Conservation (phyloP, 2,329 filamentous ascomycete genomes). For the Aspergillus sp. region DNA sequence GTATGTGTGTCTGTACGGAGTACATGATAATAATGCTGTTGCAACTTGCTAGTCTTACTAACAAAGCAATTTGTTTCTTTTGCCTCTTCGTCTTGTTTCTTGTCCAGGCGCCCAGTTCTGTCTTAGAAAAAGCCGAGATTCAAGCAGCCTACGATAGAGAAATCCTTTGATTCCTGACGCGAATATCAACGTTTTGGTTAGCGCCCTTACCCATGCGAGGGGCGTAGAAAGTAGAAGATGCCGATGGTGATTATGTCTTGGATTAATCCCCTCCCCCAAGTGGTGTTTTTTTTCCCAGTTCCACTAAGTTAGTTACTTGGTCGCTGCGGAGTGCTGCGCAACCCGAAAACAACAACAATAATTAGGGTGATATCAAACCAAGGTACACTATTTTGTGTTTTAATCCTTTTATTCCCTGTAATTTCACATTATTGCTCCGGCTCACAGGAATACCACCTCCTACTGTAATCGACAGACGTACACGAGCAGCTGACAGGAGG, state of each 20-base stretch:
- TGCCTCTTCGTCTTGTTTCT: neutral
- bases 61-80: neutral
- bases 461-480: constrained; percentile 6
- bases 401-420: neutral
- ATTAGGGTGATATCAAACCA: constrained; percentile 8
- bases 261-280: neutral
- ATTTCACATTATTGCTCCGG: neutral
- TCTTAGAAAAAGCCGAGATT: constrained; percentile 1
- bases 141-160: neutral
- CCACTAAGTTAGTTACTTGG: neutral
- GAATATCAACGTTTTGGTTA: neutral
- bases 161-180: neutral
- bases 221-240: constrained; percentile 1
- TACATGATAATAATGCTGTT: neutral
- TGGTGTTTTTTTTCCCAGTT: constrained; percentile 5
- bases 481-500: constrained; percentile 2
- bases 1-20: neutral
- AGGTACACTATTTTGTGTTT: neutral
- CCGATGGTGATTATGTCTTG: constrained; percentile 7
- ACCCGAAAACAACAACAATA: constrained; percentile 1
- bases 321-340: constrained; percentile 6
- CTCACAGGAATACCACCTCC: constrained; percentile 1
- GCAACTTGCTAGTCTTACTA: neutral
- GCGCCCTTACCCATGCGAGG: constrained; percentile 13
- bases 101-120: constrained; percentile 4